Base-by-base conservation (phyloP, 108 stramenopile species). In the Cyclotella kingstonii region DNA sequence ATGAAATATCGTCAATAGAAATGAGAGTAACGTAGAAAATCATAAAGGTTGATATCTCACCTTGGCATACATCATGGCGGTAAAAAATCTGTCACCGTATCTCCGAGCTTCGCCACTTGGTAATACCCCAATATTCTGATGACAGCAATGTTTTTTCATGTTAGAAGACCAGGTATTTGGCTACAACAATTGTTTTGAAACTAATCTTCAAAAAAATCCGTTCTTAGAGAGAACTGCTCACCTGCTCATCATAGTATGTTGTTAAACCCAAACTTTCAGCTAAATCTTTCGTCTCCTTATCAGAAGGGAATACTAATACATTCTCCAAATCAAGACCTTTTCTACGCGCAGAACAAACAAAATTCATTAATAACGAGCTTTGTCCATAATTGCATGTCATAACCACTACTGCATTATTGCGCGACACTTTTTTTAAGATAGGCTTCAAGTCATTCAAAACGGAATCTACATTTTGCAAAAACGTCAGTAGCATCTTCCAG, bases 11-110 rank as follows among this genome's bases (percentile, higher is more conserved):
- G 6, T 31, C 11, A 10, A 30, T 11, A 1, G 19, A 19, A 36
- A 19, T 35, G 19, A 23, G 22, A 10, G 54, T 1, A 54, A 54
- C 38, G 19, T 15, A 0, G 23, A 33, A 9, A 52, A 5, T 15
- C 10, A 58, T 34, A 28, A 41, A 12, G n/a, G 3, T 12, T 28
- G 4, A 38, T 3, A 17, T 42, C 50, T 38, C 7, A 78, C 70
- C 81, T 97, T 97, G 48, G 87, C 81, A 83, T 89, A 82, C 96
- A 97, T 95, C 89, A 97, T 93, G 18, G 60, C 63, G 6, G 58
- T 69, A 56, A 92, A 96, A 3, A 38, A 83, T 7, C 48, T 60
- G 73, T 96, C 95, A 3, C 78, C 87, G 57, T 94, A 96, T 7
- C 49, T 42, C 29, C 65, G 50, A 7, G 94, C 85, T 54, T 71